Percentiles rank a stretch among this genome's conserved stretches.
Evolutionary conservation across 805 yeast genomes (phyloP).

Genomic region (Candida maesae): DNA sequence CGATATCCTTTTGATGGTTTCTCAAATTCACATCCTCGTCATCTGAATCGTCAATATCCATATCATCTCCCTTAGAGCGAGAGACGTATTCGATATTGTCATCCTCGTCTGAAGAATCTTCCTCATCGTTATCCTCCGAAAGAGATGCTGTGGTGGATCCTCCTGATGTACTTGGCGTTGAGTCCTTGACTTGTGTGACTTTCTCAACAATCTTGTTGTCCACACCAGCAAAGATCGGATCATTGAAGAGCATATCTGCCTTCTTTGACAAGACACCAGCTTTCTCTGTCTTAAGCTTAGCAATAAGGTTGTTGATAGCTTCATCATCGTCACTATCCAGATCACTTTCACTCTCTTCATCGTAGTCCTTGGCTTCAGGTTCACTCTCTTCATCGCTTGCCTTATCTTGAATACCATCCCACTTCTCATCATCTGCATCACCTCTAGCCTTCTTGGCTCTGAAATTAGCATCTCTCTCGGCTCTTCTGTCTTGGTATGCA

Average conservation of each 20-base stretch:
- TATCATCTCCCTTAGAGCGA: slow-evolving; percentile 35
- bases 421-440: slow-evolving; percentile 68
- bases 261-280: slow-evolving; percentile 34
- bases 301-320: slow-evolving; percentile 56
- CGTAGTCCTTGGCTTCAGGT: slow-evolving; percentile 38
- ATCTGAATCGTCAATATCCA: slow-evolving; percentile 38
- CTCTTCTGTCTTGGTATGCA: slow-evolving; percentile 59
- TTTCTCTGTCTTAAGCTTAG: slow-evolving; percentile 49
- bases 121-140: slow-evolving; percentile 18
- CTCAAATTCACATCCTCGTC: slow-evolving; percentile 43
- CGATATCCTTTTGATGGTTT: slow-evolving; percentile 61
- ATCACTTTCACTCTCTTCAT: slow-evolving; percentile 33
- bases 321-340: slow-evolving; percentile 68
- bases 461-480: slow-evolving; percentile 66
- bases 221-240: slow-evolving; percentile 50
- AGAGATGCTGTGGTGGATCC: slow-evolving; percentile 25
- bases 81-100: slow-evolving; percentile 46
- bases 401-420: slow-evolving; percentile 69
- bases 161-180: slow-evolving; percentile 11
- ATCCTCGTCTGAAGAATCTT: slow-evolving; percentile 22
- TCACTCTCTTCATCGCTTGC: slow-evolving; percentile 34
- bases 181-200: slow-evolving; percentile 4
- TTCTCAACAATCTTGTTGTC: slow-evolving; percentile 31
- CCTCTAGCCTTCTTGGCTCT: slow-evolving; percentile 72
- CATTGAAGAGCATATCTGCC: slow-evolving; percentile 45